Evolutionary conservation across 306 rosid genomes (phyloP).

Genomic region (Trifolium fragiferum): DNA sequence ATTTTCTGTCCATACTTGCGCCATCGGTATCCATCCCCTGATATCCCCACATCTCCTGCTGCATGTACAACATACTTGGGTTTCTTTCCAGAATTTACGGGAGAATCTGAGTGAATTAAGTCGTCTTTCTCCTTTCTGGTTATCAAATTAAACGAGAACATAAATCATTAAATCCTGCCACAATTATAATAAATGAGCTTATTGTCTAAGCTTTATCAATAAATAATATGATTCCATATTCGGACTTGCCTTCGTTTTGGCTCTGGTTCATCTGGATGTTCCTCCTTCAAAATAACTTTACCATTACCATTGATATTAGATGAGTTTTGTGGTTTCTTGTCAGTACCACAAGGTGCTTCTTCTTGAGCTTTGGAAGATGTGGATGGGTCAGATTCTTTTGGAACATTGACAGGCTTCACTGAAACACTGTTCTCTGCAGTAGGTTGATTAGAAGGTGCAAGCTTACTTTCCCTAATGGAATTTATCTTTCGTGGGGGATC

Average conservation of each 20-base stretch:
- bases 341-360: slow-evolving; percentile 54
- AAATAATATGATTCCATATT: slow-evolving; percentile 35
- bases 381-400: slow-evolving; percentile 59
- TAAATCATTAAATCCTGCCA: slow-evolving; percentile 41
- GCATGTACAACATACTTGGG: slow-evolving; percentile 89
- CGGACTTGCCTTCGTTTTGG: slow-evolving; percentile 73
- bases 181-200: slow-evolving; percentile 18
- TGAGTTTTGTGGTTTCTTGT: slow-evolving; percentile 59
- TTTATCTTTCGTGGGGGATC: slow-evolving; percentile 73
- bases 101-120: slow-evolving; percentile 51
- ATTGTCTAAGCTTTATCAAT: neutral
- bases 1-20: slow-evolving; percentile 98
- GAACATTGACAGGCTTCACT: slow-evolving; percentile 44
- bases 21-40: slow-evolving; percentile 97
- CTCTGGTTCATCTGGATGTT: slow-evolving; percentile 62
- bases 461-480: slow-evolving; percentile 59
- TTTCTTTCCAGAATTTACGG: slow-evolving; percentile 70
- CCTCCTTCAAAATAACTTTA: slow-evolving; percentile 63
- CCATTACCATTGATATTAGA: slow-evolving; percentile 58
- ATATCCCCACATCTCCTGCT: slow-evolving; percentile 87
- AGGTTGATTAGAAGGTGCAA: slow-evolving; percentile 50
- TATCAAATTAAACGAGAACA: slow-evolving; percentile 41
- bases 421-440: slow-evolving; percentile 48
- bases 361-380: slow-evolving; percentile 58
- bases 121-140: slow-evolving; percentile 83